Evolutionary conservation across 495 filamentous ascomycete genomes (phyloP), one percentile per base, ranked within the genome.

Genomic region (Penicillium flavigenum): DNA sequence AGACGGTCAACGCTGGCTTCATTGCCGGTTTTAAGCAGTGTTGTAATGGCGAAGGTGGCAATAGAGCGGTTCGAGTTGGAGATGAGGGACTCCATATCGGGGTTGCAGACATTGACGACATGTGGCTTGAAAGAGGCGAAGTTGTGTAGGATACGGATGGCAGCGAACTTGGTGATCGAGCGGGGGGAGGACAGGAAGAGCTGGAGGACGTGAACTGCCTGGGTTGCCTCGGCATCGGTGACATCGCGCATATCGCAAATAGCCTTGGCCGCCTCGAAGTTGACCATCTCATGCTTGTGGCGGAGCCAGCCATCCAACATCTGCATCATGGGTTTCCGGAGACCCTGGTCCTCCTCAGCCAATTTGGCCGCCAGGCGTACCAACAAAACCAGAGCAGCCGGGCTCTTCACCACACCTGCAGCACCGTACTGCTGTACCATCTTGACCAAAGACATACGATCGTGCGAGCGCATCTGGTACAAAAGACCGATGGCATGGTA

Each of bases 281-380:
- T 99, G 72, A 98, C 95, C 95, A 99, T 98, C 68, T 99, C 94
- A 68, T 92, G 92, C 85, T 99, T 99, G 73, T 99, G 92, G 71
- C 94, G 84, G 66, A 96, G 82, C 92, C 92, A 96, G 64, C 92
- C 91, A 75, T 97, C 92, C 71, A 97, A 81, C 67, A 97, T 83
- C 71, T 89, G 84, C 84, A 95, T 91, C 92, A 96, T 96, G 57
- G 90, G 89, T 74, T 89, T 95, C 63, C 93, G 84, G 61, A 99
- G 81, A 58, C 89, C 84, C 20, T 81, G 80, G 66, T 99, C 94
- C 63, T 98, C 95, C 70, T 96, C 91, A 47, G 94, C 94, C 58
- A 99, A 79, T 76, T 96, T 96, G 34, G 94, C 91, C 47, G 95
- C 95, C 54, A 99, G 74, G 47, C 94, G 84, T 39, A 99, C 95